Percentiles rank a stretch among this genome's conserved stretches.
Conservation (phyloP, 106 monocot species). For the Narthecium ossifragum region DNA sequence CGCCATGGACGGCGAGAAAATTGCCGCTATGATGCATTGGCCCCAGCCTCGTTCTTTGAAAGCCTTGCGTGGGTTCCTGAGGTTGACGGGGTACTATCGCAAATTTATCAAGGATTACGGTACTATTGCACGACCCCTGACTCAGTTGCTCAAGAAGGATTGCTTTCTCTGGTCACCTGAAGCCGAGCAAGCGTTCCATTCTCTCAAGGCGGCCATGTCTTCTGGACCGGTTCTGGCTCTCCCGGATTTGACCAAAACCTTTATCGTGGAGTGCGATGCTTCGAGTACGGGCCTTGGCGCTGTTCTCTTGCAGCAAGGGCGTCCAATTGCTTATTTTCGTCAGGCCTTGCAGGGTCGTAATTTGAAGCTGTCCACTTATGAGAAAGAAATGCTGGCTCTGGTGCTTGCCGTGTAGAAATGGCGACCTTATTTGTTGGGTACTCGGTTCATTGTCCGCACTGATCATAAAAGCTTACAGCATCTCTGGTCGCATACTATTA, state of each 20-base stretch:
- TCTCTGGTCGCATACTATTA: neutral
- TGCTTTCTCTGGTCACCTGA: neutral
- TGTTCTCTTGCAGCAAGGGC: neutral
- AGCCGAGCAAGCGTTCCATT: neutral
- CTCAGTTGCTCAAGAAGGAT: neutral
- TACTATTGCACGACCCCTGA: neutral
- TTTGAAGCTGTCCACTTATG: neutral
- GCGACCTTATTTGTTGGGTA: constrained; percentile 10
- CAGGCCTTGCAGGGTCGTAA: neutral
- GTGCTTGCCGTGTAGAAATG: constrained; percentile 8
- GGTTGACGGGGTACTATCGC: neutral
- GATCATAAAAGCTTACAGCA: constrained; percentile 7
- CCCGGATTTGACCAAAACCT: neutral
- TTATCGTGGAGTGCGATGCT: neutral
- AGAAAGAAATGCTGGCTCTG: constrained; percentile 10
- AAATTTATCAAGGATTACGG: neutral
- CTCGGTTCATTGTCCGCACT: no score
- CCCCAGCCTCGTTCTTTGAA: neutral
- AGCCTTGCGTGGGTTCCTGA: neutral
- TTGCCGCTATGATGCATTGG: neutral
- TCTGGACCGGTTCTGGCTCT: neutral
- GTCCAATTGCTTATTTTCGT: neutral
- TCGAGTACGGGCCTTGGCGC: neutral
- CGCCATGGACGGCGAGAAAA: neutral
- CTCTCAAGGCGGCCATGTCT: neutral